A percentile compares a stretch with the other conserved stretches of the same genome.
phyloP scores from a whole-genome alignment of 2,329 filamentous ascomycete genomes.

The Xylaria sp. region DNA sequence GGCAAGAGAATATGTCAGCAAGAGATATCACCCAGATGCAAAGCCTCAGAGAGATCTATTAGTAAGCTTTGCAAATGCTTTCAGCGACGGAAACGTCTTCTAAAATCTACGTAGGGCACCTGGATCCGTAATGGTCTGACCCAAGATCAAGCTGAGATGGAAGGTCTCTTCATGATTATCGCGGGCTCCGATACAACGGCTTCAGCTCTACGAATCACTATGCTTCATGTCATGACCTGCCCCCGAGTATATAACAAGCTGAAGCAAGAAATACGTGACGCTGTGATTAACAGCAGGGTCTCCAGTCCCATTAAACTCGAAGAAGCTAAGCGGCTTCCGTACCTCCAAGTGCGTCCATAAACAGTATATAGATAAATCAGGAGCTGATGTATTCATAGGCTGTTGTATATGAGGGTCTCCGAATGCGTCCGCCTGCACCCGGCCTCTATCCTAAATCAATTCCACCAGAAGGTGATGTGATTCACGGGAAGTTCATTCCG shows the following conservation, averaged over 20 bases:
- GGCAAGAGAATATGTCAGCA: conserved; percentile 9
- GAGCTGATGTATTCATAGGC: conserved; percentile 40
- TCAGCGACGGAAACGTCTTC: not conserved
- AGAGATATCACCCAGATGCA: conserved; percentile 24
- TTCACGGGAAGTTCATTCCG: conserved; percentile 34
- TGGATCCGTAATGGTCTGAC: conserved; percentile 27
- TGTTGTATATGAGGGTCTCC: conserved; percentile 52
- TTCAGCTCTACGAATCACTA: conserved; percentile 11
- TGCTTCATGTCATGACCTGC: conserved; percentile 30
- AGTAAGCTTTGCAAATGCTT: conserved; percentile 1
- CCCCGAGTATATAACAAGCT: conserved; percentile 29
- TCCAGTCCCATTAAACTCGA: conserved; percentile 22
- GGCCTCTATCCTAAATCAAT: conserved; percentile 42
- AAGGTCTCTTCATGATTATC: conserved; percentile 24
- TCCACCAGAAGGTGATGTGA: conserved; percentile 41
- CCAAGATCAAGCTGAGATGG: conserved; percentile 16
- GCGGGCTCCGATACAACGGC: conserved; percentile 31
- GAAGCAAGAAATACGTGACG: conserved; percentile 27
- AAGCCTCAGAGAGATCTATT: conserved; percentile 24
- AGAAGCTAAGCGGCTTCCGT: conserved; percentile 45
- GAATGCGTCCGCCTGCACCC: conserved; percentile 48
- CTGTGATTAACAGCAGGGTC: not conserved
- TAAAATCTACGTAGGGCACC: conserved; percentile 18
- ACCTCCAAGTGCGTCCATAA: conserved; percentile 41
- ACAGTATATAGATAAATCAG: not conserved